A percentile compares a stretch with the other conserved stretches of the same genome.
Evolutionary conservation across 2,329 filamentous ascomycete genomes (phyloP).

Genomic region (Fusarium concolor): DNA sequence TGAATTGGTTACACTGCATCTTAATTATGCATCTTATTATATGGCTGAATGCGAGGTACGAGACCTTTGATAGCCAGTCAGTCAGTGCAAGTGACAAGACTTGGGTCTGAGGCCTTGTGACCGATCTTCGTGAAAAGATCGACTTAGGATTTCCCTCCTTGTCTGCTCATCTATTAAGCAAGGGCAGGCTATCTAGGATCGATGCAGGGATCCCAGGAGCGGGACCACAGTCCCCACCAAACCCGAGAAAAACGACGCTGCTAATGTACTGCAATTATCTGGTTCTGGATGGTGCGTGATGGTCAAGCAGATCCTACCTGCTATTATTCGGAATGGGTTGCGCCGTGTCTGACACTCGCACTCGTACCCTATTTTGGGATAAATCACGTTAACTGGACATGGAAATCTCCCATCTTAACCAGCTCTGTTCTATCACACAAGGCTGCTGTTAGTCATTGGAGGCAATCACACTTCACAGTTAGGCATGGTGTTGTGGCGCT

Average conservation of each 20-base stretch:
- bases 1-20: constrained; percentile 10
- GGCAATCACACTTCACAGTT: not conserved
- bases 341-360: constrained; percentile 42
- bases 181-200: constrained; percentile 23
- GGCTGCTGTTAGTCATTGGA: not conserved
- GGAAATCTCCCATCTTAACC: not conserved
- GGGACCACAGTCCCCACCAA: constrained; percentile 33
- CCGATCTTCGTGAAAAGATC: constrained; percentile 28
- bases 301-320: constrained; percentile 6
- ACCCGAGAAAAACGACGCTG: constrained; percentile 12
- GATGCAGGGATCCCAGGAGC: constrained; percentile 36
- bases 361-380: constrained; percentile 26
- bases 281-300: not conserved
- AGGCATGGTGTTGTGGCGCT: not conserved
- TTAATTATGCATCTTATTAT: not conserved
- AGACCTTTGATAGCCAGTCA: not conserved
- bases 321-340: constrained; percentile 33
- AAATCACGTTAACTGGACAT: not conserved
- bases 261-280: constrained; percentile 2
- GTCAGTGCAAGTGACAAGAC: not conserved
- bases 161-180: constrained; percentile 23
- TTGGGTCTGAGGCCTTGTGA: constrained; percentile 26
- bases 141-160: constrained; percentile 29
- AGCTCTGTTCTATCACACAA: not conserved
- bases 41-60: constrained; percentile 13